phyloP scores from a whole-genome alignment of 139 green algal genomes.

The Volvox reticuliferus region DNA sequence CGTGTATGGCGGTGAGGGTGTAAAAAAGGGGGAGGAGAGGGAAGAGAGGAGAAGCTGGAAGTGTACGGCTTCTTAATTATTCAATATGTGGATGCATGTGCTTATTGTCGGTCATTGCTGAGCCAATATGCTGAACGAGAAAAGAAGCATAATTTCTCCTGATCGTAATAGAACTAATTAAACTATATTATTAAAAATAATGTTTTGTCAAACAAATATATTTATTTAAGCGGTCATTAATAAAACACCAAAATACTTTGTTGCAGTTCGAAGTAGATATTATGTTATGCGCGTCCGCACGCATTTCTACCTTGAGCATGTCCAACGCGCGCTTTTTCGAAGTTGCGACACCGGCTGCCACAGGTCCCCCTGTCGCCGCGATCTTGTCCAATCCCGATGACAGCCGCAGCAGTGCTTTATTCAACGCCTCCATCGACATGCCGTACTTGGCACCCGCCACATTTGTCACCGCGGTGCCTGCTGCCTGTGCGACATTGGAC shows the following conservation, averaged over 20 bases:
- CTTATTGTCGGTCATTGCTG: neutral
- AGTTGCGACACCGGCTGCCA: neutral
- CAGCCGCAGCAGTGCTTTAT: neutral
- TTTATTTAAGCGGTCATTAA: neutral
- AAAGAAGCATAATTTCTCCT: too few species aligned
- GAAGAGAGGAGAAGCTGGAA: neutral
- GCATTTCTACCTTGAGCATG: constrained; percentile 3
- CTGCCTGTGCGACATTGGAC: neutral
- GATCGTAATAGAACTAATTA: too few species aligned
- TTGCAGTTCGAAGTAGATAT: too few species aligned
- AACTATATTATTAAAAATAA: too few species aligned
- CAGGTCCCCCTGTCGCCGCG: neutral
- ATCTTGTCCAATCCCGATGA: neutral
- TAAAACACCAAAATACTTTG: neutral
- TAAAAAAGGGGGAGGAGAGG: too few species aligned
- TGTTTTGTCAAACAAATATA: neutral
- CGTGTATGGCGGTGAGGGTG: too few species aligned
- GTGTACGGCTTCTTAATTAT: neutral
- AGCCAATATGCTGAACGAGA: neutral
- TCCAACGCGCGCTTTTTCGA: neutral
- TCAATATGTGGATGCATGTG: neutral
- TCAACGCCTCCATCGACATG: constrained; percentile 28
- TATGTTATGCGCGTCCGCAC: too few species aligned
- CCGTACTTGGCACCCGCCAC: constrained; percentile 4
- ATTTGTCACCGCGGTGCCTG: neutral